Percentiles rank a stretch among this genome's conserved stretches.
phyloP scores from a whole-genome alignment of 176 grass and related monocot species.

The Dactylis glomerata region DNA sequence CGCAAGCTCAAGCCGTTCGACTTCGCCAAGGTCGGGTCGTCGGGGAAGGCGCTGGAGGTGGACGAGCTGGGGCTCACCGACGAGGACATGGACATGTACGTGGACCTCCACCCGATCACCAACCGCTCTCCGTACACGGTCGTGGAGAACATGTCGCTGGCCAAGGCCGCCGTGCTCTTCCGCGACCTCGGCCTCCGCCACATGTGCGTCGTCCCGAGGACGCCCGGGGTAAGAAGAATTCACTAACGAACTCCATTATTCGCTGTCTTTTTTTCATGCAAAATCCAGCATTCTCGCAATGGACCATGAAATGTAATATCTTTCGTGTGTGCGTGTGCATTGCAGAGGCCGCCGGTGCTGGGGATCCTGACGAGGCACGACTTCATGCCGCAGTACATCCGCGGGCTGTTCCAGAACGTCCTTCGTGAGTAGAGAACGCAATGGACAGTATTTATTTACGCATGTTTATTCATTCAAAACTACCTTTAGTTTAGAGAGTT shows the following conservation, averaged over 20 bases:
- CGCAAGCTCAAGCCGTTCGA: slow-evolving; percentile 50
- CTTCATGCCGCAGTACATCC: slow-evolving; percentile 69
- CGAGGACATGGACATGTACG: slow-evolving; percentile 68
- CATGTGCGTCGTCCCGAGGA: slow-evolving; percentile 65
- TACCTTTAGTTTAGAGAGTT: neutral
- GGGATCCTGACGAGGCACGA: slow-evolving; percentile 66
- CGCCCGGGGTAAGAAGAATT: slow-evolving; percentile 42
- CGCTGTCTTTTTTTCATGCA: neutral
- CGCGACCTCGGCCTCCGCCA: slow-evolving; percentile 61
- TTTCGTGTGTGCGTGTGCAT: neutral
- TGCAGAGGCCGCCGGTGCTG: slow-evolving; percentile 54
- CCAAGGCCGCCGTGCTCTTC: slow-evolving; percentile 62
- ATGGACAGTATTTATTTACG: neutral
- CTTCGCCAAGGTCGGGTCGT: slow-evolving; percentile 64
- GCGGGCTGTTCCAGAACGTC: slow-evolving; percentile 28
- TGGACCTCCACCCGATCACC: slow-evolving; percentile 63
- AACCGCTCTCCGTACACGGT: slow-evolving; percentile 70
- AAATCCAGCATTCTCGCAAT: neutral
- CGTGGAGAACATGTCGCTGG: slow-evolving; percentile 63
- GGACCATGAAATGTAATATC: neutral
- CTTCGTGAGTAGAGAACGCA: slow-evolving; percentile 10
- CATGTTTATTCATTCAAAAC: neutral
- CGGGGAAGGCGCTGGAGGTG: slow-evolving; percentile 49
- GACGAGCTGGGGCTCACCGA: slow-evolving; percentile 45
- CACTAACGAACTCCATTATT: neutral